Base-by-base conservation (phyloP, 305 asterid species). In the Fraxinus baroniana region DNA sequence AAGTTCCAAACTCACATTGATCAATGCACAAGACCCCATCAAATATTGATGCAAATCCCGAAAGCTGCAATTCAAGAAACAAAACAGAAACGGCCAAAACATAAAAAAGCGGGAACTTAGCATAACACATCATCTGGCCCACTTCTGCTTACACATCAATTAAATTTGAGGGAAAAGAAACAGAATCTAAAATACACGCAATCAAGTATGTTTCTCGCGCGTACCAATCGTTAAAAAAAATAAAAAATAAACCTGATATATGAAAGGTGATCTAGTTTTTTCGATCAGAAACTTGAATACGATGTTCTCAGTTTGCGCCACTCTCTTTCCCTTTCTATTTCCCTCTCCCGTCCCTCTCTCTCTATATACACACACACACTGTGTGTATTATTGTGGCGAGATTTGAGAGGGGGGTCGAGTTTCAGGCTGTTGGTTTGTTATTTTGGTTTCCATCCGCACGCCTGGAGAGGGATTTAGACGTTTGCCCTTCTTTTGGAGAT, bases 41-140 rank as follows among this genome's bases (percentile, higher is more conserved):
- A 77, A 76, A 72, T 57, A 87, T 75, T 77, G 87, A 85, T 79
- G 86, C 82, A 26, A 80, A 87, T 82, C 78, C 77, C 83, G 85
- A 81, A 87, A 86, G 82, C 84, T 85, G 86, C 81, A 84, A 82
- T 87, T 82, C 87, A 73, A 52, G 64, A 84, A 86, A 62, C 24
- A 12, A 84, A 20, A 52, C 64, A 17, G 68, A 66, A 18, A 17
- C 80, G 18, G 3, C 70, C 15, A 37, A 44, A 0, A 17, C 37
- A 68, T 68, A 30, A 79, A 76, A 72, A 78, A 70, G 26, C 66
- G 35, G 74, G 71, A 77, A 81, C 82, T 64, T 77, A 64, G 66
- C 37, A 37, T 22, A 76, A 79, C 81, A 52, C 85, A 84, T 89
- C 91, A 86, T 84, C 81, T 82, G 79, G 79, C 44, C 81, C 72